phyloP scores from a whole-genome alignment of 768 basidiomycete species.

The Pluteus cervinus region DNA sequence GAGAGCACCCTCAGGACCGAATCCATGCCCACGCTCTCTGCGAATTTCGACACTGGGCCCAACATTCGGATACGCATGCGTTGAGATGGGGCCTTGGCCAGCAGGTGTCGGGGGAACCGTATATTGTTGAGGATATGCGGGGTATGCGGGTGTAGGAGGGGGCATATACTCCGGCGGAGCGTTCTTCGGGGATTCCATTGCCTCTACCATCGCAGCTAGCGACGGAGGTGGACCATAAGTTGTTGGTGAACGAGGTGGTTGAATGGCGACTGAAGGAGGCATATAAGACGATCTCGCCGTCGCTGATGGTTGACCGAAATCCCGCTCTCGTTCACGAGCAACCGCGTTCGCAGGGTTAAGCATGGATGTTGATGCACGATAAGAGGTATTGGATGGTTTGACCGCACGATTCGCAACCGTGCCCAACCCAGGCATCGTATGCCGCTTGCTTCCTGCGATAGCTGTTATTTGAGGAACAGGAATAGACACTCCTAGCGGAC shows the following conservation, averaged over 20 bases:
- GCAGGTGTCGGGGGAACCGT: constrained; percentile 46
- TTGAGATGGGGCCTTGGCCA: constrained; percentile 49
- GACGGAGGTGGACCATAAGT: constrained; percentile 46
- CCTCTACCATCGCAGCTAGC: constrained; percentile 13
- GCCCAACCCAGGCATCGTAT: constrained; percentile 36
- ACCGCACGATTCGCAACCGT: constrained; percentile 24
- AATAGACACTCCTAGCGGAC: constrained; percentile 12
- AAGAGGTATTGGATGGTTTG: constrained; percentile 11
- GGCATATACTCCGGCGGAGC: constrained; percentile 16
- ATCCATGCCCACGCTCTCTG: constrained; percentile 44
- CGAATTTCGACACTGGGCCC: constrained; percentile 63
- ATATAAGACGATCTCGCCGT: constrained; percentile 26
- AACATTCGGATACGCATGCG: constrained; percentile 39
- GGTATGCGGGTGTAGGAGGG: constrained; percentile 68
- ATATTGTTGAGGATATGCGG: constrained; percentile 50
- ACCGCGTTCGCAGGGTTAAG: constrained; percentile 13
- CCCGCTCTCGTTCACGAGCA: constrained; percentile 9
- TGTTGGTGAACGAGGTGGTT: constrained; percentile 43
- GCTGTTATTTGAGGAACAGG: too few relatives aligned
- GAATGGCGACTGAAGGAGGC: constrained; percentile 24
- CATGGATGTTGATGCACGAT: too few relatives aligned
- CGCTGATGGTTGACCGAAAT: constrained; percentile 16
- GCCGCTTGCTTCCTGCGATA: constrained; percentile 58
- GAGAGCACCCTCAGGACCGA: constrained; percentile 21
- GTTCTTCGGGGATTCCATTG: constrained; percentile 7